Evolutionary conservation across 345 rosid genomes (phyloP), one percentile per base, ranked within the genome.

Genomic region (Dipteronia sinensis): DNA sequence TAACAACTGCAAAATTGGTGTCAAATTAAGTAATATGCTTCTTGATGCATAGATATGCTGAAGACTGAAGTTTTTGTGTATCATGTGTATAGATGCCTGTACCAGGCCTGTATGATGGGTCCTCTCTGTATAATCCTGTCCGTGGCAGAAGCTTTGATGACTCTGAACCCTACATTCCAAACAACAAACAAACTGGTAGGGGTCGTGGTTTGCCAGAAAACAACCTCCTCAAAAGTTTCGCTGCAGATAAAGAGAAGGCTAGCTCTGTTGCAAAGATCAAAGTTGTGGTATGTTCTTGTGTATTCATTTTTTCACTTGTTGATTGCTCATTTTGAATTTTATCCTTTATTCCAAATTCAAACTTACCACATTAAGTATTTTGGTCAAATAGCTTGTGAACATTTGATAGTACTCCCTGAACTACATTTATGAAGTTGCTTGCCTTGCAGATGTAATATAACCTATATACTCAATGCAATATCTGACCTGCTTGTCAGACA

Each of bases 201-300:
- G 81, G 87, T 81, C 86, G 88, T 73, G 91, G 72, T 17, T 80
- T 85, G 73, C 89, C 94, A 9, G 98, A 96, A 49, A 96, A 87
- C 81, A 82, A 75, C 80, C 88, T 92, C 80, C 73, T 86, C 69
- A 89, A 86, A 81, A 90, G 90, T 81, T 90, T 96, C 79, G 91
- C 93, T 46, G 92, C 81, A 16, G 99, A 96, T 78, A 94, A 90
- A 85, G 97, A 94, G 76, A 92, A 89, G 86, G 79, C 84, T 77
- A 90, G 88, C 81, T 87, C 98, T 75, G 99, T 94, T 69, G 99
- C 99, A 47, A 96, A 96, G 89, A 96, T 96, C 73, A 96, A 96
- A 96, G 99, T 96, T 70, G 98, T 96, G 95, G 99, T 96, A 87
- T 38, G 97, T 73, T 82, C 71, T 82, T 65, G 6, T 11, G 62